A percentile compares a stretch with the other conserved stretches of the same genome.
These are phyloP conservation scores for Fusarium solani-melongenae DNA, from an alignment of 2,329 filamentous ascomycete genomes.

Conservation along the genomic window DNA sequence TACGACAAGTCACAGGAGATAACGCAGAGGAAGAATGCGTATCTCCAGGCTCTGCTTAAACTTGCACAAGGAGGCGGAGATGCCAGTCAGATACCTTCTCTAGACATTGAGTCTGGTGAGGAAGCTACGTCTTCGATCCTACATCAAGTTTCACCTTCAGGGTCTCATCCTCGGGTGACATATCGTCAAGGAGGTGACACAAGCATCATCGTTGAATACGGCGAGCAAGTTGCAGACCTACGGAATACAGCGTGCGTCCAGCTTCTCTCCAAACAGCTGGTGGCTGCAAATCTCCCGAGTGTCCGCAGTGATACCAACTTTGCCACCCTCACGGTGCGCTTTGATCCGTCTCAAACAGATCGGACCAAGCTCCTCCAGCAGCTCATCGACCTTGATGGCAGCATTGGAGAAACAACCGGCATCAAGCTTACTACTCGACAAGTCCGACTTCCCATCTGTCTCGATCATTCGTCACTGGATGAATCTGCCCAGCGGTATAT, in stretches of 20 bases:
- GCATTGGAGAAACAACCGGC: slow-evolving; percentile 12
- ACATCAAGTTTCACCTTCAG: neutral
- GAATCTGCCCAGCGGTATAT: slow-evolving; percentile 42
- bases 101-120: neutral
- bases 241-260: neutral
- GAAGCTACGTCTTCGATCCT: neutral
- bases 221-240: neutral
- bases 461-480: slow-evolving; percentile 47
- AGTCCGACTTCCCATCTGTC: slow-evolving; percentile 45
- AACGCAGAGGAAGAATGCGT: neutral
- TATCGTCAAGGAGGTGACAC: neutral
- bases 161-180: neutral
- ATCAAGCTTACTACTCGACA: slow-evolving; percentile 38
- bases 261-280: neutral
- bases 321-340: slow-evolving; percentile 34
- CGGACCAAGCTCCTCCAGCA: neutral
- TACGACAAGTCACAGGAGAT: neutral
- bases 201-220: neutral
- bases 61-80: neutral
- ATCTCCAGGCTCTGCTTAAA: neutral
- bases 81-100: neutral
- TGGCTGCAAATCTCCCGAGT: neutral
- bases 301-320: slow-evolving; percentile 30
- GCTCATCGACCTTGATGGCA: neutral
- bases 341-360: slow-evolving; percentile 14